These are phyloP conservation scores for grape (Vitis vinifera) DNA, from an alignment of 164 flowering plant genomes.

Conservation along the genomic window ASM3070453v1 NC_081816.1:7127501-7128000, in stretches of 20 bases:
- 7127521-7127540: constrained; percentile 24
- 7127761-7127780: constrained; percentile 32
- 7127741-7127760: constrained; percentile 20
- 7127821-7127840: constrained; percentile 15
- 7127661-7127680: constrained; percentile 29
- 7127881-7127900: constrained; percentile 16
- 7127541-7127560: constrained; percentile 48
- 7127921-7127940: constrained; percentile 32
- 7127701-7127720: constrained; percentile 33
- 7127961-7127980: constrained; percentile 46
- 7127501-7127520: constrained; percentile 56
- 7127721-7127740: constrained; percentile 28
- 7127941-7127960: constrained; percentile 38
- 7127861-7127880: constrained; percentile 14
- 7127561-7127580: constrained; percentile 33
- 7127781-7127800: constrained; percentile 43
- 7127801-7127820: constrained; percentile 54
- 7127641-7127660: constrained; percentile 43
- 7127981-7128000: constrained; percentile 42
- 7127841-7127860: constrained; percentile 21
- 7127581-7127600: constrained; percentile 42
- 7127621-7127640: constrained; percentile 28
- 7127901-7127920: constrained; percentile 14
- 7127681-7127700: constrained; percentile 30
- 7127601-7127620: constrained; percentile 36